A percentile compares a stretch with the other conserved stretches of the same genome.
These are phyloP conservation scores for Allium cepa DNA, from an alignment of 106 monocot genomes.

Conservation along the genomic window DNA sequence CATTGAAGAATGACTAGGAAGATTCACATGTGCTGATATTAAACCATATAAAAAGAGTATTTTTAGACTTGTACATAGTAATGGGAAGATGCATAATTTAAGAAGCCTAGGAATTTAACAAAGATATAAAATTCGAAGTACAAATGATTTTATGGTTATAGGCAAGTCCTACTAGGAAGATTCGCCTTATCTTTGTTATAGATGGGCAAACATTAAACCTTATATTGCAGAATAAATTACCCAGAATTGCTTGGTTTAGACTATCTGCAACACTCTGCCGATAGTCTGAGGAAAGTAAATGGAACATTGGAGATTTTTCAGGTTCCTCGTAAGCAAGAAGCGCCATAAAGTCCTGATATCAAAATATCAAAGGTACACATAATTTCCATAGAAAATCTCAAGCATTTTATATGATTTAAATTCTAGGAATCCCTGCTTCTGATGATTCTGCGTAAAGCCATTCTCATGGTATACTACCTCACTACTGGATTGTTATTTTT, in stretches of 20 bases:
- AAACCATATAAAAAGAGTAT: conserved; percentile 10
- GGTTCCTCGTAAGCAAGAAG: conserved; percentile 89
- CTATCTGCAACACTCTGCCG: conserved; percentile 70
- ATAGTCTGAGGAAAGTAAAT: conserved; percentile 72
- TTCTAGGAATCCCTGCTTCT: background rate
- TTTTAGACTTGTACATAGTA: background rate
- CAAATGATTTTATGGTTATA: too few species aligned
- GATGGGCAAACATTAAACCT: background rate
- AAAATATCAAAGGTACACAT: background rate
- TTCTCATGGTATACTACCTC: too few species aligned
- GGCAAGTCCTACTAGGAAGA: too few species aligned
- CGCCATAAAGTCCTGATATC: conserved; percentile 69
- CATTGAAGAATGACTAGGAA: conserved; percentile 79
- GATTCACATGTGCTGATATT: conserved; percentile 63
- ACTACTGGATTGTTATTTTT: too few species aligned
- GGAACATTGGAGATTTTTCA: conserved; percentile 91
- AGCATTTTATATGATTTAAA: too few species aligned
- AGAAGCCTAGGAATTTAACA: too few species aligned
- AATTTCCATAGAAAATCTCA: background rate
- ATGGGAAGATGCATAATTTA: background rate
- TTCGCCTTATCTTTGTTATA: too few species aligned
- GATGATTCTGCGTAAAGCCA: background rate
- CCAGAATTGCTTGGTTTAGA: conserved; percentile 80
- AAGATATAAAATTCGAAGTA: too few species aligned
- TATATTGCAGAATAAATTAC: conserved; percentile 16